phyloP scores from a whole-genome alignment of 139 green algal genomes.

The Spirogloea muscicola region DNA sequence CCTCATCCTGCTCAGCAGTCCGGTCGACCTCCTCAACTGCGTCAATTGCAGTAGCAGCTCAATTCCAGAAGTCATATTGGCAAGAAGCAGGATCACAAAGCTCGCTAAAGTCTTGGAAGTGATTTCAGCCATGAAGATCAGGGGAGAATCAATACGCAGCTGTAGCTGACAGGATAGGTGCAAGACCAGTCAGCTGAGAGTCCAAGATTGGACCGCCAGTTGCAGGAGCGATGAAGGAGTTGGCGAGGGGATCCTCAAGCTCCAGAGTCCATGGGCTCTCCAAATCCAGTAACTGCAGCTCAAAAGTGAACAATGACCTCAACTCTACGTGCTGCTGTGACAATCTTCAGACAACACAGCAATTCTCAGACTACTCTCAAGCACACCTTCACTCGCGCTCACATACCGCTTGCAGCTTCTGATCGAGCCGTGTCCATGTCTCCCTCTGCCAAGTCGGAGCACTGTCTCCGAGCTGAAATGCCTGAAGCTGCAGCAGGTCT shows the following conservation, averaged over 20 bases:
- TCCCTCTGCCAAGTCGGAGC: slow-evolving; percentile 14
- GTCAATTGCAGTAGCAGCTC: too few relatives aligned
- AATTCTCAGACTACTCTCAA: background rate
- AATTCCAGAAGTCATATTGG: too few relatives aligned
- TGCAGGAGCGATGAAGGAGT: slow-evolving; percentile 58
- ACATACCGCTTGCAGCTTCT: slow-evolving; percentile 13
- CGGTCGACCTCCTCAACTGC: slow-evolving; percentile 34
- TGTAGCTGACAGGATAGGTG: too few relatives aligned
- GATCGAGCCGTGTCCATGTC: slow-evolving; percentile 6
- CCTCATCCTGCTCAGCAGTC: slow-evolving; percentile 47
- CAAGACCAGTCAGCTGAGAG: too few relatives aligned
- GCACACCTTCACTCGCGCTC: background rate
- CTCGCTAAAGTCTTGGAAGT: too few relatives aligned
- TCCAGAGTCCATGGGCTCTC: slow-evolving; percentile 57
- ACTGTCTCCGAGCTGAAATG: slow-evolving; percentile 58
- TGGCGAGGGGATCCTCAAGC: slow-evolving; percentile 59
- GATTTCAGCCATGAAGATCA: too few relatives aligned
- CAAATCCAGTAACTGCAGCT: slow-evolving; percentile 25
- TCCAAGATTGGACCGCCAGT: too few relatives aligned
- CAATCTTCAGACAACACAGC: background rate
- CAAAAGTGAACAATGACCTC: slow-evolving; percentile 2
- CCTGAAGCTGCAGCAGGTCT: slow-evolving; percentile 36
- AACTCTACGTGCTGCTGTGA: background rate
- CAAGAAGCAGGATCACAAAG: too few relatives aligned
- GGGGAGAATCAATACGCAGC: too few relatives aligned